Percentiles rank a stretch among this genome's conserved stretches.
phyloP scores from a whole-genome alignment of 2,329 filamentous ascomycete genomes.

The Cercospora beticola region DNA sequence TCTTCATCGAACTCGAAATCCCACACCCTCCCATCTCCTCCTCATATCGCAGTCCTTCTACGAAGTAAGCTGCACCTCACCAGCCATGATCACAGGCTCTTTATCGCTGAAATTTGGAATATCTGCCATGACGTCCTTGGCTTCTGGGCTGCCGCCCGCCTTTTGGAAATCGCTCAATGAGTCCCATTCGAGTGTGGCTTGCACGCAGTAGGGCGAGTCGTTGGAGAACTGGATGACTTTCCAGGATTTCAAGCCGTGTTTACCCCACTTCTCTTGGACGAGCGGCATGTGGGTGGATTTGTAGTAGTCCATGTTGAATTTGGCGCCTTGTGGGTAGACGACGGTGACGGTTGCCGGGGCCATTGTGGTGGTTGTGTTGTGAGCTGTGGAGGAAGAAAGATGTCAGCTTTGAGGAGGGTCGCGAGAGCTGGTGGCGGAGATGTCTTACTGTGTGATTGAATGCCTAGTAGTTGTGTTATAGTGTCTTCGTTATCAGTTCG shows the following conservation, averaged over 20 bases:
- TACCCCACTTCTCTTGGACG: slow-evolving; percentile 36
- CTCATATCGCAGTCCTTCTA: background rate
- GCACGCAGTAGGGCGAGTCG: slow-evolving; percentile 36
- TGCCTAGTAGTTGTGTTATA: background rate
- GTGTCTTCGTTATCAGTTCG: background rate
- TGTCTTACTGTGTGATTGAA: background rate
- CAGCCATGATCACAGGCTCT: slow-evolving; percentile 36
- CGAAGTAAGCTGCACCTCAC: slow-evolving; percentile 28
- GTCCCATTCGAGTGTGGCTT: slow-evolving; percentile 38
- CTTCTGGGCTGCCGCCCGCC: slow-evolving; percentile 23
- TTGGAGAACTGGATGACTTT: slow-evolving; percentile 36
- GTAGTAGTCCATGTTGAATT: slow-evolving; percentile 45
- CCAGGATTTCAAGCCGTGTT: slow-evolving; percentile 37
- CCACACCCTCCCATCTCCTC: background rate
- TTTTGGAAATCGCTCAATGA: slow-evolving; percentile 32
- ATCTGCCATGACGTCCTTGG: slow-evolving; percentile 35
- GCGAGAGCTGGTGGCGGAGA: too few relatives aligned
- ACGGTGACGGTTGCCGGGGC: slow-evolving; percentile 32
- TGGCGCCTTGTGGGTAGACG: slow-evolving; percentile 39
- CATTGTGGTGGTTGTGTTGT: slow-evolving; percentile 2
- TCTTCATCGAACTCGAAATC: background rate
- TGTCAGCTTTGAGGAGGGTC: too few relatives aligned
- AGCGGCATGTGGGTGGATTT: slow-evolving; percentile 42
- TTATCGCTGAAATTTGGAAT: slow-evolving; percentile 40
- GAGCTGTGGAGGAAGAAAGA: background rate